These are phyloP conservation scores for Fusarium ramigenum DNA, from an alignment of 2,329 filamentous ascomycete species.

Conservation along the genomic window DNA sequence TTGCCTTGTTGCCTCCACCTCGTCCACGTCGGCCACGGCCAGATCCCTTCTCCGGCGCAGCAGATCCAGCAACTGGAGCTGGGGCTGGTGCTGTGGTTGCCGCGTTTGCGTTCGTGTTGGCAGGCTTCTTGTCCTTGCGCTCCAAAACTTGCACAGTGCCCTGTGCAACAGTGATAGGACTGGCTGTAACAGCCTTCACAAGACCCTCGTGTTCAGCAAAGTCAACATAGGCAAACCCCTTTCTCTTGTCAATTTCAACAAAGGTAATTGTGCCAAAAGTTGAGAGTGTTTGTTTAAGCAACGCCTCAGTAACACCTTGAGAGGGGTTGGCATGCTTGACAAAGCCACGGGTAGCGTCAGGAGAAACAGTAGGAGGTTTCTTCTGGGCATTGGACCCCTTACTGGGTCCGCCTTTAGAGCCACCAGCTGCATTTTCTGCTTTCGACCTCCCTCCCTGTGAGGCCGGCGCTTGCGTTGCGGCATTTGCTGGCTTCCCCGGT, in stretches of 20 bases:
- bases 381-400: conserved; percentile 47
- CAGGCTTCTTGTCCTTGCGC: conserved; percentile 70
- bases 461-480: conserved; percentile 38
- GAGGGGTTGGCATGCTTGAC: conserved; percentile 87
- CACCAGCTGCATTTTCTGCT: conserved; percentile 26
- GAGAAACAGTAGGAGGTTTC: conserved; percentile 44
- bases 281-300: conserved; percentile 79
- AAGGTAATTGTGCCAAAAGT: conserved; percentile 77
- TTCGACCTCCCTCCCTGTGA: conserved; percentile 45
- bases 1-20: conserved; percentile 45
- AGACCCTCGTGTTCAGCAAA: conserved; percentile 79
- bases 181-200: conserved; percentile 81
- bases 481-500: conserved; percentile 39
- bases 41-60: conserved; percentile 44
- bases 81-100: conserved; percentile 18
- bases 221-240: conserved; percentile 93
- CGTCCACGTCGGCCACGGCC: conserved; percentile 48
- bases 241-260: conserved; percentile 93
- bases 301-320: conserved; percentile 86
- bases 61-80: conserved; percentile 20
- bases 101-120: conserved; percentile 29
- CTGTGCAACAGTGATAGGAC: conserved; percentile 83
- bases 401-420: conserved; percentile 31
- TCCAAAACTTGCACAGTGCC: conserved; percentile 89
- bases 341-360: conserved; percentile 73